Base-by-base conservation (phyloP, 1,284 basidiomycete genomes). In the Kwoniella shivajii region DNA sequence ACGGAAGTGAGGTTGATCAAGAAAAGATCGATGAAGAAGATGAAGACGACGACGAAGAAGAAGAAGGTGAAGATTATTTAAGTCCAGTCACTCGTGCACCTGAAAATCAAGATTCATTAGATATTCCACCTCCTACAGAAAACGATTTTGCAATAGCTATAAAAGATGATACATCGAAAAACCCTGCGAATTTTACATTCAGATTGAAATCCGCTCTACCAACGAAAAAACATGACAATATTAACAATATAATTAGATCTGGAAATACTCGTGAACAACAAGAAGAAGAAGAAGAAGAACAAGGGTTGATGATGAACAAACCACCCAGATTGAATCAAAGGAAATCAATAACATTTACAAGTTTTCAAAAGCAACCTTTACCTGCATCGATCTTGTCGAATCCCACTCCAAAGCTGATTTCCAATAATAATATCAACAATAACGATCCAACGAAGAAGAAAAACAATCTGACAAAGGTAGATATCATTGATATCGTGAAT, bases 61-160 rank as follows among this genome's bases (percentile, higher is more conserved):
- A 26, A 13, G 24, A n/a, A 20, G 52, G 33, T 20, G 57, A 44
- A 16, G 54, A 47, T 22, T 77, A 73, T 73, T 62, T 71, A n/a
- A 71, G 75, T 50, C 75, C 74, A 20, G 75, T 75, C 6, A 76
- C 75, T 2, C 58, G 73, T 22, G 72, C 69, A 4, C 71, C 70
- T 2, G 63, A 60, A 22, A 61, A 50, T 18, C 58, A 52, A 38
- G 56, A 50, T 36, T 49, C 39, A 11, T 37, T 56, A 29, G 63
- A 56, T 16, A 39, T 47, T 22, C 44, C 36, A n/a, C 58, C 53
- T 11, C 60, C 64, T 3, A 51, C 48, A 6, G 67, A 69, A 29
- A 56, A 62, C 18, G 67, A 69, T 48, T 65, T 68, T 46, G 45
- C 56, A 3, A 43, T 56, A 14, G 49, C 62, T 26, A 51, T 34